These are phyloP conservation scores for Leptomonas pyrrhocoris DNA, from an alignment of 208 protist genomes.

Conservation along the genomic window DNA sequence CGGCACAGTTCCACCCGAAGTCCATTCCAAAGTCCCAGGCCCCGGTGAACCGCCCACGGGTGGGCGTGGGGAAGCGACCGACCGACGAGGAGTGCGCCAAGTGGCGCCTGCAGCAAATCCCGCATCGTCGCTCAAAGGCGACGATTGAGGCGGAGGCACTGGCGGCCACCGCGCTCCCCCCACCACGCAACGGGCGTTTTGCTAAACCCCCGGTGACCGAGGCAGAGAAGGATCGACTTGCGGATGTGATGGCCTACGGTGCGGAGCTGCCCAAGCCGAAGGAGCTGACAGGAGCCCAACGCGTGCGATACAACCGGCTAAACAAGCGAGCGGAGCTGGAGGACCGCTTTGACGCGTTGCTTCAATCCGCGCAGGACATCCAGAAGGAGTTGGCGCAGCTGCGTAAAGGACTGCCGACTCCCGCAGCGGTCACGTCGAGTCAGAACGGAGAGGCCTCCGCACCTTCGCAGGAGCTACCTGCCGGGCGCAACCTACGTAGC, in stretches of 20 bases:
- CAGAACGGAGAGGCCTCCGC: neutral
- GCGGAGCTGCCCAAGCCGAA: constrained; percentile 57
- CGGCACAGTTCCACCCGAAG: constrained; percentile 61
- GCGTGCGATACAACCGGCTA: constrained; percentile 50
- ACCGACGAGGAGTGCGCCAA: constrained; percentile 62
- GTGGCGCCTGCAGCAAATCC: constrained; percentile 71
- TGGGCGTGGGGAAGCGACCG: constrained; percentile 44
- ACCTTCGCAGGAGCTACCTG: constrained; percentile 6
- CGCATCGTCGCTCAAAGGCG: constrained; percentile 56
- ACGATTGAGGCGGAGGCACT: constrained; percentile 50
- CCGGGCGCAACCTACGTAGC: constrained; percentile 4
- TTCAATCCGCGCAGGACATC: constrained; percentile 46
- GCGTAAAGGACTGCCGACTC: constrained; percentile 13
- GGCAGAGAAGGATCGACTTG: constrained; percentile 83
- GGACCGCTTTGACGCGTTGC: constrained; percentile 63
- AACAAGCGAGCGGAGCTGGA: constrained; percentile 60
- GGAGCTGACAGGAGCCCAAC: constrained; percentile 72
- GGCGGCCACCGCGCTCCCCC: constrained; percentile 25
- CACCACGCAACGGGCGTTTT: constrained; percentile 31
- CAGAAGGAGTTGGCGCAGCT: constrained; percentile 60
- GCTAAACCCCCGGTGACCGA: constrained; percentile 58
- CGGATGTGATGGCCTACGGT: constrained; percentile 83
- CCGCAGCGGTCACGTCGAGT: neutral
- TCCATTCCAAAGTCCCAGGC: constrained; percentile 85
- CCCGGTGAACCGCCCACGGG: constrained; percentile 64